phyloP scores from a whole-genome alignment of 352 stramenopile genomes.

The Phytophthora brassicae region DNA sequence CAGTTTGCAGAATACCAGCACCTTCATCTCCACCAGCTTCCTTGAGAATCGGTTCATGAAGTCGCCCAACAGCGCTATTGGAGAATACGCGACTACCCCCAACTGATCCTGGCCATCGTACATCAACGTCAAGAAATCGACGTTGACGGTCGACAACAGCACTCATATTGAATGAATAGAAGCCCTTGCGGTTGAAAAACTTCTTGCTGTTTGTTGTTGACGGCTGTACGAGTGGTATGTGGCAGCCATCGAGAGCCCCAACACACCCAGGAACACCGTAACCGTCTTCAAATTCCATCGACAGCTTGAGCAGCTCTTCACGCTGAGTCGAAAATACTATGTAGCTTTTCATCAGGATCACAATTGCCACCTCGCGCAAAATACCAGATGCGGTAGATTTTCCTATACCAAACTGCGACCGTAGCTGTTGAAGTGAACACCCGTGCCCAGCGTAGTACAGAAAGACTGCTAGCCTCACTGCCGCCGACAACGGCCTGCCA shows the following conservation, averaged over 20 bases:
- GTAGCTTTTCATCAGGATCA: not conserved
- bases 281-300: conserved; percentile 1
- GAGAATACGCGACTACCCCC: not conserved
- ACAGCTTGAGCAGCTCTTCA: not conserved
- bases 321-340: not conserved
- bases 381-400: not conserved
- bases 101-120: conserved; percentile 5
- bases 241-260: not conserved
- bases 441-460: conserved; percentile 1
- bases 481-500: too few species aligned
- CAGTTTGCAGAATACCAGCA: not conserved
- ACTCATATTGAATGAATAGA: conserved; percentile 6
- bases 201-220: not conserved
- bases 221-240: conserved; percentile 2
- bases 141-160: not conserved
- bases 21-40: not conserved
- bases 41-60: not conserved
- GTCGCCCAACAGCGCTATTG: not conserved
- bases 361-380: not conserved
- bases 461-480: not conserved
- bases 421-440: conserved; percentile 1
- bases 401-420: conserved; percentile 3
- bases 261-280: conserved; percentile 4
- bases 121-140: not conserved
- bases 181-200: conserved; percentile 6